phyloP scores from a whole-genome alignment of 83 land plant genomes.

The Picea mariana region DNA sequence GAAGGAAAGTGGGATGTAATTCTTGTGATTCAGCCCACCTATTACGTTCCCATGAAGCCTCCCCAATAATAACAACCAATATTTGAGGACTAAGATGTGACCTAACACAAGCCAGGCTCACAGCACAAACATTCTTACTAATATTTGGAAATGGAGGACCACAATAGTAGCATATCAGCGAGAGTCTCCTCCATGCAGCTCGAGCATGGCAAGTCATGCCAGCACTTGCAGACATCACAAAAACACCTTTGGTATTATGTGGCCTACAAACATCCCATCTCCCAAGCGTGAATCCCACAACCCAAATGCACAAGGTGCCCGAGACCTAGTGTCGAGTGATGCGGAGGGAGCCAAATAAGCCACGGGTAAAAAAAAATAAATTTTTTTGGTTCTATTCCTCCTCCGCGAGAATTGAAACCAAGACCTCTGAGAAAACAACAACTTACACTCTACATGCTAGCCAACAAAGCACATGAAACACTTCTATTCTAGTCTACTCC shows the following conservation, averaged over 20 bases:
- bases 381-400: too few relatives aligned
- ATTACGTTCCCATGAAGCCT: conserved; percentile 48
- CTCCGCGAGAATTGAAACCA: too few relatives aligned
- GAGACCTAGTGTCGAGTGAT: too few relatives aligned
- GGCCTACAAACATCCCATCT: neutral
- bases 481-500: too few relatives aligned
- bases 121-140: conserved; percentile 55
- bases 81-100: conserved; percentile 68
- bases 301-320: too few relatives aligned
- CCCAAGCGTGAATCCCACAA: too few relatives aligned
- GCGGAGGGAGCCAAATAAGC: too few relatives aligned
- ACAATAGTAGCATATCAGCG: conserved; percentile 9
- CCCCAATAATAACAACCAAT: conserved; percentile 63
- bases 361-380: too few relatives aligned
- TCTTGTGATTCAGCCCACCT: conserved; percentile 32
- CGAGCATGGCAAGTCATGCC: conserved; percentile 10
- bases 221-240: neutral
- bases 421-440: too few relatives aligned
- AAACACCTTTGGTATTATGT: conserved; percentile 1
- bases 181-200: conserved; percentile 39
- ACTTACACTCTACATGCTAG: too few relatives aligned
- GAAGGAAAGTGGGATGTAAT: conserved; percentile 26
- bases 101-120: conserved; percentile 70
- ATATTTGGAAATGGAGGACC: conserved; percentile 11
- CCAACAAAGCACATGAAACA: too few relatives aligned